Evolutionary conservation across 495 filamentous ascomycete species (phyloP), one percentile per base, ranked within the genome.

Genomic region (Bathelium albidoporum): DNA sequence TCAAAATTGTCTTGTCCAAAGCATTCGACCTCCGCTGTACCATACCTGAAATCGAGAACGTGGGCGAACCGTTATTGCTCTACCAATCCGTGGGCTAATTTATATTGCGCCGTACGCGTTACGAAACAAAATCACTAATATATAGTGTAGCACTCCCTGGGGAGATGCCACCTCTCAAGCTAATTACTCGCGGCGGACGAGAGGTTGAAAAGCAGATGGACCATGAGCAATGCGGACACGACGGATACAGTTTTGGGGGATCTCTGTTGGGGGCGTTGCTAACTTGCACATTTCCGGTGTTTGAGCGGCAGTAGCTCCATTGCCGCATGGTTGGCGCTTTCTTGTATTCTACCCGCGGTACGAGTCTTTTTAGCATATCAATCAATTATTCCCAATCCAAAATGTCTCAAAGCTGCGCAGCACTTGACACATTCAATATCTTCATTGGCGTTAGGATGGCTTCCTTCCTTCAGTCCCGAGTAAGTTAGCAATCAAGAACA

Each of bases 1-100:
- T 98, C 83, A 98, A 98, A 74, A 98, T 98, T 69, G 94, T 98
- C 62, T 83, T 98, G 32, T 93, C 93, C 63, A 98, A 98, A 76
- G 95, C 94, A 0, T 98, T 98, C 72, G 94, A 98, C 73, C 82
- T 98, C 64, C 96, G 96, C 73, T 98, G 94, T 80, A 98, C 94
- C 2, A 97, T 98, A 71, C 94, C 94, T 11, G 94, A 98, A 74
- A 97, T 98, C 71, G 93, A 96, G 73, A 91, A 97, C 71, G 85
- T 95, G 58, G 94, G 94, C 71, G 94, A 98, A 75, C 94, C 94
- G n/a, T 79, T 98, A 41, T 79, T 98, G 31, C 84, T 98, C 62
- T 98, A 98, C 61, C 74, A 76, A 62, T 59, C 69, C 52, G 66
- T 75, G 9, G 59, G 59, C 24, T 65, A 39, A 65, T 26, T 49